Conservation (phyloP, 2,329 filamentous ascomycete species). For the Aschersonia sp. region DNA sequence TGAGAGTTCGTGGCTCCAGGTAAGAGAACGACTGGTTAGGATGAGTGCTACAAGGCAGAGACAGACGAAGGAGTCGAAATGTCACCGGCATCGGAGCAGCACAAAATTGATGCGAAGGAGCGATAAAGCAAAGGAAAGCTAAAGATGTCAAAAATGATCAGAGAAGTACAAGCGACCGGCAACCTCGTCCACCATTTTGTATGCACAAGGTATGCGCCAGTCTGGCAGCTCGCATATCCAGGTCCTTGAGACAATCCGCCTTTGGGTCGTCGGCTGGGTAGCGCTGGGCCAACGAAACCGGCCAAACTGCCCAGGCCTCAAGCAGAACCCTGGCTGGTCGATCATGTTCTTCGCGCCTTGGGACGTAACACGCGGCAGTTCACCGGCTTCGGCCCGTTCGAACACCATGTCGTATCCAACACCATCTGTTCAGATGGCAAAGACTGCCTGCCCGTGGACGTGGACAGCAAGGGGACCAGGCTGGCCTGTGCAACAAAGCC, state of each 20-base stretch:
- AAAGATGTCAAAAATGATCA: not conserved
- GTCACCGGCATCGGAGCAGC: no score
- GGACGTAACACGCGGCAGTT: not conserved
- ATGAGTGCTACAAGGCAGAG: conserved; percentile 4
- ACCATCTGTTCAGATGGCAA: no score
- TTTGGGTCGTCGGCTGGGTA: not conserved
- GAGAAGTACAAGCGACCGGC: no score
- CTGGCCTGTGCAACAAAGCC: no score
- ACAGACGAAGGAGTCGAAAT: not conserved
- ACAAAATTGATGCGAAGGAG: not conserved
- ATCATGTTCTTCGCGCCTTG: not conserved
- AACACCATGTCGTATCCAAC: no score
- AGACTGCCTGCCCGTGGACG: no score
- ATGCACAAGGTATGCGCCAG: no score
- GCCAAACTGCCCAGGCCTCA: not conserved
- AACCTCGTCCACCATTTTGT: no score
- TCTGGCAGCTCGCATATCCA: not conserved
- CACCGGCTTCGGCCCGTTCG: not conserved
- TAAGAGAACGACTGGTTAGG: not conserved
- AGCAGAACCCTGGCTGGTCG: not conserved
- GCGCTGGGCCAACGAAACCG: not conserved
- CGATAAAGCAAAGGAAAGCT: not conserved
- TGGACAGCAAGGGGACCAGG: no score
- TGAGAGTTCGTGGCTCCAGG: no score
- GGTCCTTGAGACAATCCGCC: not conserved